Evolutionary conservation across 352 stramenopile species (phyloP), one percentile per base, ranked within the genome.

Genomic region (Phytopythium mirpurense): DNA sequence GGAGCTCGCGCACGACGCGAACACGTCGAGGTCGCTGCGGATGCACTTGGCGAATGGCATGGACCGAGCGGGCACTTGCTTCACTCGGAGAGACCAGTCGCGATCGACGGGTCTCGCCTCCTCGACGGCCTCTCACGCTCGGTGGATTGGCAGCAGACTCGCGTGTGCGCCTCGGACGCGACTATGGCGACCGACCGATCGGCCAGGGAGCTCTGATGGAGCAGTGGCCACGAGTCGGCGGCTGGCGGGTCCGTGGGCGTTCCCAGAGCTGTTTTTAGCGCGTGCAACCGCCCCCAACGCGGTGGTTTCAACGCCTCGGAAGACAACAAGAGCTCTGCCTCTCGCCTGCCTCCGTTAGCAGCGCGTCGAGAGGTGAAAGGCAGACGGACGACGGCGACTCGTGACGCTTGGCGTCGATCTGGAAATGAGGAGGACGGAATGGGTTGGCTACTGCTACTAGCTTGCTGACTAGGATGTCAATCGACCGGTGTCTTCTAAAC

Each of bases 11-110:
- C 59, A 72, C 38, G 67, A 72, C 38, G 67, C 79, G 56, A 78
- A 74, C 54, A 67, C 53, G 45, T 83, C 74, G 45, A 74, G 60
- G 36, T 83, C 72, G 19, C 68, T 74, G 56, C 70, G 63, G 24
- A 82, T 73, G 56, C 72, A 83, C 50, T 67, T 63, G 53, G 62
- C 60, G 66, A 83, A 79, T 51, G 73, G 67, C 74, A 84, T 84
- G 46, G 34, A 35, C 18, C 9, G 32, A n/a, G n/a, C n/a, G n/a
- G n/a, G n/a, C n/a, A n/a, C n/a, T n/a, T n/a, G n/a, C n/a, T n/a
- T n/a, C n/a, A n/a, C n/a, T n/a, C n/a, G n/a, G n/a, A n/a, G n/a
- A n/a, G n/a, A n/a, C n/a, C n/a, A n/a, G n/a, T n/a, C n/a, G n/a
- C n/a, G n/a, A n/a, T n/a, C n/a, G n/a, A n/a, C n/a, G n/a, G 34